Evolutionary conservation across 2,329 filamentous ascomycete species (phyloP).

Genomic region (Dothidotthia symphoricarpi): DNA sequence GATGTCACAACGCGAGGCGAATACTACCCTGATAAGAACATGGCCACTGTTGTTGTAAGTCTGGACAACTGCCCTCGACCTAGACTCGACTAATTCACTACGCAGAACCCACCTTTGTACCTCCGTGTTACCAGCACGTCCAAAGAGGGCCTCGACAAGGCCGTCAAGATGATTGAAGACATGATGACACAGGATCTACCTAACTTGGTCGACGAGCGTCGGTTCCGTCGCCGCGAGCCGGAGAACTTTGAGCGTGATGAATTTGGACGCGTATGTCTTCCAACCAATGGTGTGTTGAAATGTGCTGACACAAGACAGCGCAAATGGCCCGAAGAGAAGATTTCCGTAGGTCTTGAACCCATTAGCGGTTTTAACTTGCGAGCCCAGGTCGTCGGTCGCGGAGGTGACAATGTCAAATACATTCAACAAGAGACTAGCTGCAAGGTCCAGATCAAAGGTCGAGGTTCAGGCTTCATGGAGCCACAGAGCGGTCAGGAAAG

Average conservation of each 20-base stretch:
- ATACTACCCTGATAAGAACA: constrained; percentile 95
- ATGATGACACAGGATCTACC: constrained; percentile 95
- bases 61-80: no score
- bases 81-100: not conserved
- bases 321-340: constrained; percentile 98
- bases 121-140: constrained; percentile 91
- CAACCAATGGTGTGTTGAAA: not conserved
- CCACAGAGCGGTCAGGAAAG: constrained; percentile 83
- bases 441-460: constrained; percentile 96
- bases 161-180: constrained; percentile 85
- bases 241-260: constrained; percentile 86
- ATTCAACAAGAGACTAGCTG: constrained; percentile 95
- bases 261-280: constrained; percentile 71
- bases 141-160: constrained; percentile 87
- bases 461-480: constrained; percentile 91
- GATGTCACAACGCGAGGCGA: constrained; percentile 98
- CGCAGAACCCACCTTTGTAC: constrained; percentile 85
- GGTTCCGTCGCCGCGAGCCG: constrained; percentile 79
- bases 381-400: constrained; percentile 92
- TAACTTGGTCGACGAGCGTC: constrained; percentile 89
- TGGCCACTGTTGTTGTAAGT: constrained; percentile 84
- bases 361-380: constrained; percentile 93
- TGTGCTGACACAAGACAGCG: constrained; percentile 57
- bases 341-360: constrained; percentile 85
- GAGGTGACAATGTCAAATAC: constrained; percentile 94